Percentiles rank a stretch among this genome's conserved stretches.
These are phyloP conservation scores for Saccharomycopsis schoenii DNA, from an alignment of 805 yeast genomes.

Conservation along the genomic window DNA sequence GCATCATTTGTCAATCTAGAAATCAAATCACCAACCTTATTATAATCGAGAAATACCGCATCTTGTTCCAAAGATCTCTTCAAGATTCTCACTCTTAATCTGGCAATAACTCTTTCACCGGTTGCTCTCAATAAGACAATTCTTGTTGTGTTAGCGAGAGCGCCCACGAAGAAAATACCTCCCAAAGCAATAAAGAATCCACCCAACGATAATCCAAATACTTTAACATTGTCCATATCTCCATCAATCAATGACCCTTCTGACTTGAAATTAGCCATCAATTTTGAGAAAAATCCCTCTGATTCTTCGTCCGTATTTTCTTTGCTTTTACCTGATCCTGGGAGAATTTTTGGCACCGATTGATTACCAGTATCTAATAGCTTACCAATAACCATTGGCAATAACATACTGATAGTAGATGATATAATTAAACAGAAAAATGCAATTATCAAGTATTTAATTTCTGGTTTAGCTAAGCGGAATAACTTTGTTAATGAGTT, in stretches of 20 bases:
- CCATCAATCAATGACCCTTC: slow-evolving; percentile 21
- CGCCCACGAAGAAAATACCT: slow-evolving; percentile 60
- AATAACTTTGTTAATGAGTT: slow-evolving; percentile 32
- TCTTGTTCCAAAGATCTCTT: slow-evolving; percentile 75
- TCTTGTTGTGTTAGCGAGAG: slow-evolving; percentile 72
- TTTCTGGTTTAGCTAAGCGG: slow-evolving; percentile 47
- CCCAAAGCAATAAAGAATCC: slow-evolving; percentile 57
- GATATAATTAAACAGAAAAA: slow-evolving; percentile 54
- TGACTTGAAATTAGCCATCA: slow-evolving; percentile 1
- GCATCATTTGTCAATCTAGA: slow-evolving; percentile 85
- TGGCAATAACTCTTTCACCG: slow-evolving; percentile 82
- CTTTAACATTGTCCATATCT: slow-evolving; percentile 25
- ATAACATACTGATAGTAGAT: slow-evolving; percentile 68
- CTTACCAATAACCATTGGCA: slow-evolving; percentile 80
- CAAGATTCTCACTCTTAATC: slow-evolving; percentile 68
- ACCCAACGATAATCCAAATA: slow-evolving; percentile 51
- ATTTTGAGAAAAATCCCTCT: slow-evolving; percentile 15
- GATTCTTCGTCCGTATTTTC: slow-evolving; percentile 21
- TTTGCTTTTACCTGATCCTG: slow-evolving; percentile 2
- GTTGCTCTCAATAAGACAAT: slow-evolving; percentile 63
- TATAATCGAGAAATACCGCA: slow-evolving; percentile 79
- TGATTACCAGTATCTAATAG: slow-evolving; percentile 59
- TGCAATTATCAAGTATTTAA: slow-evolving; percentile 48
- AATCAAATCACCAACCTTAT: slow-evolving; percentile 85
- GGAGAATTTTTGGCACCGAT: not conserved